Base-by-base conservation (phyloP, 805 yeast genomes). In the Kodamaea jinghongensis region DNA sequence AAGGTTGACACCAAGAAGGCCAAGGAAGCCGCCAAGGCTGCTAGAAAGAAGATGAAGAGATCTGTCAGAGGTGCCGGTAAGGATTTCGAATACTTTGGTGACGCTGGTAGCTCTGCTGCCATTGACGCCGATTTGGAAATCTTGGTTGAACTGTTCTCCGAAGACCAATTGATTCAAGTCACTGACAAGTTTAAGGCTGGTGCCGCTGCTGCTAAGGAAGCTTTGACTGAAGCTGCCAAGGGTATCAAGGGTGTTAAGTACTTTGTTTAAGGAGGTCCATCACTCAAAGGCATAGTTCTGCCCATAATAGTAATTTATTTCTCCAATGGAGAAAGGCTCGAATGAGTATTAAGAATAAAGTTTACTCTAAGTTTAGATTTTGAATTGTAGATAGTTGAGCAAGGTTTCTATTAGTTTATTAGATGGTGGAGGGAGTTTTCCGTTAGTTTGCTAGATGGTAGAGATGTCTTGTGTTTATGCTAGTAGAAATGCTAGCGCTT, bases 41-140 rank as follows among this genome's bases (percentile, higher is more conserved):
- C 96, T 39, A 90, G 88, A 77, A 93, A 93, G 95, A 93, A 93
- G 86, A 86, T 86, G 73, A 87, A 86, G 83, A 83, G 96, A 75
- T 66, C 81, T 30, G 67, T 93, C 50, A 87, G 98, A 78, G 67
- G 69, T 54, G 73, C 89, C 43, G 87, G 80, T 50, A 88, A 90
- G 75, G 96, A 86, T 31, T 79, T 74, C 52, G 85, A 75, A 43
- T 88, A 87, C 78, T 89, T 88, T 52, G 93, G 93, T 52, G 88
- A 83, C 55, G 84, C 81, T 43, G 78, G 67, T 45, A 78, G 78
- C 46, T 75, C 91, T 35, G 72, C 78, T 44, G 66, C 70, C 44
- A 82, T 85, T 51, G 95, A 86, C 49, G 79, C 79, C 45, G 98
- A 93, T 61, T 65, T 88, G 50, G 95, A 83, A 48, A 70, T 80